Base-by-base conservation (phyloP, 2,329 filamentous ascomycete genomes). In the Fusarium sp. region DNA sequence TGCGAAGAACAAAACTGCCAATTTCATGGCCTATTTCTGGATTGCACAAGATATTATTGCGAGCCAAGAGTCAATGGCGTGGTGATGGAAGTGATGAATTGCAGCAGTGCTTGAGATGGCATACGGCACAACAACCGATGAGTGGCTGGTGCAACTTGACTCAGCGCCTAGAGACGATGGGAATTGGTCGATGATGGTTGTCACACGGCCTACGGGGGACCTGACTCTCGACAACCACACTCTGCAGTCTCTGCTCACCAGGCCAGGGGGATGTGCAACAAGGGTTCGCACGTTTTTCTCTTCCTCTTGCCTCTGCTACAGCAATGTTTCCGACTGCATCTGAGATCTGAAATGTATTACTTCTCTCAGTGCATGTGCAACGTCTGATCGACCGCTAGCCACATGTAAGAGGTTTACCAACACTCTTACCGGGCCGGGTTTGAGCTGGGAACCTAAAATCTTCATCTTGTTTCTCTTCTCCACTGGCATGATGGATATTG, bases 181-280 rank as follows among this genome's bases (percentile, higher is more conserved):
- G 74, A 75, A 70, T 73, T 75, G 70, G 61, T 65, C 61, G 45
- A 54, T 54, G 55, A 56, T 47, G 66, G 66, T 44, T 61, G 61
- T 73, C 70, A 73, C 70, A 66, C 65, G 35, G 49, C 45, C 54
- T 50, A 59, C 38, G 29, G 53, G 49, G 42, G 62, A 68, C 68
- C 63, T 68, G 59, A 63, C 59, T 50, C 39, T 59, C 62, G 52
- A 60, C 63, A 55, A 57, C 73, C 57, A 66, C 63, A 65, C 52
- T 68, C 47, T 59, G 50, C 49, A 66, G 61, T 62, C 52, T 62
- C 50, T 57, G 53, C 42, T 55, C 15, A 45, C 56, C 59, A 63
- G 70, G 70, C 62, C 73, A 75, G 75, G 75, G 75, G 75, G 73
- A 76, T 76, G 73, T 63, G 72, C 75, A 65, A 55, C 75, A 75